These are phyloP conservation scores for Skeletonema grethae DNA, from an alignment of 108 stramenopile genomes.

Conservation along the genomic window DNA sequence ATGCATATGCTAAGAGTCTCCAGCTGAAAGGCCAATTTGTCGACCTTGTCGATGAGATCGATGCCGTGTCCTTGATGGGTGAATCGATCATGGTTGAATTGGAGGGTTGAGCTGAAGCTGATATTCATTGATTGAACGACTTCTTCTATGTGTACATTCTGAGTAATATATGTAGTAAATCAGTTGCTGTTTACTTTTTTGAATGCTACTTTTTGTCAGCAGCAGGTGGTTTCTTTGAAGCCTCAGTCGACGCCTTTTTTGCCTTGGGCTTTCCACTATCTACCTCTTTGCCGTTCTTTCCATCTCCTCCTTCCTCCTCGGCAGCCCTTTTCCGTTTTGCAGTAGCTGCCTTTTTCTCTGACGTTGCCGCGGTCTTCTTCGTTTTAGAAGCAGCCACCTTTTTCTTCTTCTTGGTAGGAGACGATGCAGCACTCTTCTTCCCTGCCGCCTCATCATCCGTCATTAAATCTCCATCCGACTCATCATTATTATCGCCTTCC, in stretches of 20 bases:
- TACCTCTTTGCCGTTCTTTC: slow-evolving; percentile 1
- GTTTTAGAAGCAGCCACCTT: neutral
- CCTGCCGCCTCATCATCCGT: slow-evolving; percentile 9
- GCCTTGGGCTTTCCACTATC: slow-evolving; percentile 16
- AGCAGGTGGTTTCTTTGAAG: neutral
- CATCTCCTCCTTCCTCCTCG: slow-evolving; percentile 5
- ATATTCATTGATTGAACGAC: no score
- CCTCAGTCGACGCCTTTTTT: slow-evolving; percentile 5
- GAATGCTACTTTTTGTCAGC: neutral
- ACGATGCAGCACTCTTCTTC: slow-evolving; percentile 23
- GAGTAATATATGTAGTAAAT: neutral
- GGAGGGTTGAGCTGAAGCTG: neutral
- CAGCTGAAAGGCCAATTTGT: slow-evolving; percentile 47
- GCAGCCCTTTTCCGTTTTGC: slow-evolving; percentile 2
- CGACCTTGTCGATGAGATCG: slow-evolving; percentile 43
- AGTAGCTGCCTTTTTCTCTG: slow-evolving; percentile 13
- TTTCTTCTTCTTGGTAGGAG: slow-evolving; percentile 39
- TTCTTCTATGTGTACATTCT: no score
- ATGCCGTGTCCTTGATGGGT: neutral
- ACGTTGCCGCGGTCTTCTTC: neutral
- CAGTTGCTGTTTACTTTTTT: neutral
- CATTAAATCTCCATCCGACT: slow-evolving; percentile 11
- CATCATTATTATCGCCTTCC: slow-evolving; percentile 18
- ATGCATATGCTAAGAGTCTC: slow-evolving; percentile 35
- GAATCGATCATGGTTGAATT: neutral